A percentile compares a stretch with the other conserved stretches of the same genome.
Conservation (phyloP, 1,139 yeast species). For the Wickerhamiella pararugosa region DNA sequence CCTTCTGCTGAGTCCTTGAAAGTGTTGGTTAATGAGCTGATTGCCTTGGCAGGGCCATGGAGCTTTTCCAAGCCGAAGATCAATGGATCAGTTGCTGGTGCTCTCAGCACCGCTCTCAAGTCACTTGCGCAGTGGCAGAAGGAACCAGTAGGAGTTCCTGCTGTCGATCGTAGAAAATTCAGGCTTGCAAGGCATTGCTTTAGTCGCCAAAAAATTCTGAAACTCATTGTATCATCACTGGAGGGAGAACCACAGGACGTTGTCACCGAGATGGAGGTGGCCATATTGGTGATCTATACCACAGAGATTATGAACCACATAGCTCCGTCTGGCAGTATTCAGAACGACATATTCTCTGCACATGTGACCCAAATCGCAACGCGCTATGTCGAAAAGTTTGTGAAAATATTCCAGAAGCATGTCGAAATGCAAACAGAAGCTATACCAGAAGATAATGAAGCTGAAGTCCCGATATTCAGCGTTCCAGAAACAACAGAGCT, state of each 20-base stretch:
- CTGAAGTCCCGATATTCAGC: neutral
- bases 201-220: constrained; percentile 9
- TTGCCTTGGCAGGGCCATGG: neutral
- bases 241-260: neutral
- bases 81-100: constrained; percentile 3
- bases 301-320: constrained; percentile 5
- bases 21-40: neutral
- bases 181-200: constrained; percentile 9
- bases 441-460: neutral
- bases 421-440: constrained; percentile 1
- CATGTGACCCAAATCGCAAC: constrained; percentile 8
- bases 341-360: constrained; percentile 4
- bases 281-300: constrained; percentile 12
- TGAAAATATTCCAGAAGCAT: constrained; percentile 1
- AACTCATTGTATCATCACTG: constrained; percentile 5
- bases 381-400: constrained; percentile 7
- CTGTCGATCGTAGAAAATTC: constrained; percentile 8
- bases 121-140: constrained; percentile 12
- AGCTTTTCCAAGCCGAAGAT: constrained; percentile 1
- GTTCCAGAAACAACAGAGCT: neutral
- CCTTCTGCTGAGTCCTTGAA: neutral
- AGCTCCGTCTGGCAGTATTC: constrained; percentile 1
- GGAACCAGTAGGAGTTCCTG: constrained; percentile 12
- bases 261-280: constrained; percentile 10
- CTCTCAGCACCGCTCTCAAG: constrained; percentile 5